Conservation (phyloP, 140 eudicot species). For the Bidens hawaiensis region DNA sequence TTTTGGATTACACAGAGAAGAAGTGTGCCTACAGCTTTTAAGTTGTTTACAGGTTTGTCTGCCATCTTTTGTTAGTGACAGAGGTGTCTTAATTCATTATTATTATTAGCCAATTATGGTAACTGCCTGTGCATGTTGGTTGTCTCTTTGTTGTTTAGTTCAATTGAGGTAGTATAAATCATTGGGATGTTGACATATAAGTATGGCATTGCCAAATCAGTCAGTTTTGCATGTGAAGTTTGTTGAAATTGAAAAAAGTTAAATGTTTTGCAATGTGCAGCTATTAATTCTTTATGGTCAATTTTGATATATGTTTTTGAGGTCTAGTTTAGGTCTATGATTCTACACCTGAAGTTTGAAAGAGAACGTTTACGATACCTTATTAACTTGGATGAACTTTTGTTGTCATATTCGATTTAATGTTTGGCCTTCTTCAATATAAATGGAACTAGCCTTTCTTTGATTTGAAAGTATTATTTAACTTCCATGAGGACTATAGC, state of each 20-base stretch:
- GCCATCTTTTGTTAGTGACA: slow-evolving; percentile 18
- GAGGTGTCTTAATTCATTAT: slow-evolving; percentile 5
- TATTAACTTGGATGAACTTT: slow-evolving; percentile 7
- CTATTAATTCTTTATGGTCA: slow-evolving; percentile 7
- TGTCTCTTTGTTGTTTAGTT: not conserved
- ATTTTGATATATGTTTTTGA: not conserved
- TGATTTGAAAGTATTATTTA: not conserved
- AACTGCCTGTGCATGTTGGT: not conserved
- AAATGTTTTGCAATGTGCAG: slow-evolving; percentile 12
- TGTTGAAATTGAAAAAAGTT: not conserved
- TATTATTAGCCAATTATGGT: slow-evolving; percentile 16
- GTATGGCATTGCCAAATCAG: slow-evolving; percentile 3
- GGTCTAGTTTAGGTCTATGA: not conserved
- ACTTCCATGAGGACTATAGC: not conserved
- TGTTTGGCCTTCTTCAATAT: not conserved
- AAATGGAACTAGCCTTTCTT: not conserved
- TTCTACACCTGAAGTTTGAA: not conserved
- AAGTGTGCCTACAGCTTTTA: slow-evolving; percentile 10
- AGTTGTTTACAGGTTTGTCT: slow-evolving; percentile 1
- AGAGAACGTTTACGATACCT: not conserved
- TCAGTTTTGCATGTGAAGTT: slow-evolving; percentile 4
- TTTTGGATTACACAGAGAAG: slow-evolving; percentile 11
- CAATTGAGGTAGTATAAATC: not conserved
- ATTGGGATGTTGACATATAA: slow-evolving; percentile 15
- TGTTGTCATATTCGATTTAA: not conserved